phyloP scores from a whole-genome alignment of 805 yeast species.

The Hanseniaspora jakobsenii region DNA sequence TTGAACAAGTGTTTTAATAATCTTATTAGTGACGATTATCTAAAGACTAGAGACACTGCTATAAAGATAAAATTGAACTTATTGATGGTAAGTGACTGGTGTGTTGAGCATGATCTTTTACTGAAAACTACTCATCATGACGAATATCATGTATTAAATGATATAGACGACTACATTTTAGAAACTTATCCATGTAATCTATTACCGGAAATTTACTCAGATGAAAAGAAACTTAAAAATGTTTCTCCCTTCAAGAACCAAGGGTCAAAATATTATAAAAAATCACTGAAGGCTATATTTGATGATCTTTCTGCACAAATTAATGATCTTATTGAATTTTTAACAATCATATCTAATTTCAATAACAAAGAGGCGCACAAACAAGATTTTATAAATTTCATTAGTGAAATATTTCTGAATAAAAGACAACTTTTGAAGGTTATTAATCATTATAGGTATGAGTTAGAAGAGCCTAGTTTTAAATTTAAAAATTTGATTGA shows the following conservation, averaged over 20 bases:
- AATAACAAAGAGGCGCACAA: constrained; percentile 9
- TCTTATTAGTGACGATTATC: constrained; percentile 53
- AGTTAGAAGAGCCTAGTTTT: constrained; percentile 63
- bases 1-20: constrained; percentile 62
- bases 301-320: neutral
- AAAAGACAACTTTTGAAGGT: constrained; percentile 50
- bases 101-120: constrained; percentile 32
- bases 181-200: constrained; percentile 2
- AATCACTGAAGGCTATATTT: constrained; percentile 5
- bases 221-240: too few relatives aligned
- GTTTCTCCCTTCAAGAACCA: neutral
- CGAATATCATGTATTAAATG: constrained; percentile 3
- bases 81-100: constrained; percentile 88
- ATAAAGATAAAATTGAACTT: constrained; percentile 80
- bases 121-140: constrained; percentile 16
- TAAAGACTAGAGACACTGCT: constrained; percentile 59
- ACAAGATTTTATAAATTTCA: constrained; percentile 1
- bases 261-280: neutral
- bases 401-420: neutral
- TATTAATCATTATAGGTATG: constrained; percentile 69
- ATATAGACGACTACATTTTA: constrained; percentile 5
- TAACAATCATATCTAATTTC: constrained; percentile 13
- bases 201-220: neutral
- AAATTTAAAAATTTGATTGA: constrained; percentile 29
- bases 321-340: constrained; percentile 7